Evolutionary conservation across 805 yeast genomes (phyloP), one percentile per base, ranked within the genome.

Genomic region (Candida vartiovaarae): DNA sequence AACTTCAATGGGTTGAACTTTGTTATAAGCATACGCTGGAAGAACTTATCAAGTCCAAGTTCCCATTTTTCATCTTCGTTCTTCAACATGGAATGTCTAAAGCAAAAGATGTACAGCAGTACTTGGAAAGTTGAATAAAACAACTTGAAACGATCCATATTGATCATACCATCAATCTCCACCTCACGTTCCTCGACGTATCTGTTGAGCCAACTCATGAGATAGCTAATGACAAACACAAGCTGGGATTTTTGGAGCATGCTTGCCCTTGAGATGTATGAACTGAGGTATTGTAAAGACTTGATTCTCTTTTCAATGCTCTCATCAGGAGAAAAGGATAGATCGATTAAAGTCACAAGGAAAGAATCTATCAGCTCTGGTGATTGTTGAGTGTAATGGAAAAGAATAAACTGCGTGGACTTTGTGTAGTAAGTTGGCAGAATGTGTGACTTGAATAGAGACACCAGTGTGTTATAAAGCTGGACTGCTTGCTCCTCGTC

Each of bases 41-140:
- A 88, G 50, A 93, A 83, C 65, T 81, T 84, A 56, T 90, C 96
- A 37, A 93, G 61, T 39, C 76, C 80, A 52, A 87, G 77, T 56
- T 82, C 91, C 96, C 96, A 89, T 44, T 63, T 67, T 38, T 62
- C 63, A 20, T 56, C 53, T 8, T 53, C 67, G 28, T 43, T 50
- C 51, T 75, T 73, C 50, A 91, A 72, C 32, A 75, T 62, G 33
- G 75, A 63, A 62, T 85, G 84, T 51, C 96, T 75, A 64, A 91
- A 91, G 60, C 98, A 91, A 61, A 93, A 89, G 20, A 93, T 87
- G 64, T 91, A 91, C 48, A 91, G 70, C 44, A 93, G 67, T 0
- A 96, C 88, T 65, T 91, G 99, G 57, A 89, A 83, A 3, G 91
- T 85, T 6, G 96, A 86, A 61, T 91, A 91, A 50, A 93, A 85